phyloP scores from a whole-genome alignment of 495 filamentous ascomycete species.

The Podospora pseudoanserina region DNA sequence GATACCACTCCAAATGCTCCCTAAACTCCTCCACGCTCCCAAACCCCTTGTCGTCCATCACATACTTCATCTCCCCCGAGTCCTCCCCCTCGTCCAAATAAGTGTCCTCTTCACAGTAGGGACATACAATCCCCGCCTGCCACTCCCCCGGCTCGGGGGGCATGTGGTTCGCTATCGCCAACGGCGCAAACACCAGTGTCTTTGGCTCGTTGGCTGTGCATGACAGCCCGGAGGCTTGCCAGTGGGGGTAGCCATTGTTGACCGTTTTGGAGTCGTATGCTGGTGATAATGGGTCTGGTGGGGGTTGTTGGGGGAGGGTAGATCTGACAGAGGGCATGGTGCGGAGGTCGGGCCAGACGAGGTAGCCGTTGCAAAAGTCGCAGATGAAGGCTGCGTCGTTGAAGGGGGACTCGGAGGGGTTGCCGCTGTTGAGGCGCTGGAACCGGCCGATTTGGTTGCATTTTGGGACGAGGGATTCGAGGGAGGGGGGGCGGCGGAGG shows the following conservation, averaged over 20 bases:
- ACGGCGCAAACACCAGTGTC: constrained; percentile 44
- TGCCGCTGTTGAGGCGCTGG: constrained; percentile 33
- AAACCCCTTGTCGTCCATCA: constrained; percentile 43
- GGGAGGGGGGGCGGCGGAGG: constrained; percentile 8
- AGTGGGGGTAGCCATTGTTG: constrained; percentile 27
- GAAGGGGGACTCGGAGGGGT: constrained; percentile 7
- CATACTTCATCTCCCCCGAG: constrained; percentile 39
- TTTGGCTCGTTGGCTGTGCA: constrained; percentile 34
- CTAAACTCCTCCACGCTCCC: constrained; percentile 38
- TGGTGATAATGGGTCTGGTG: background rate
- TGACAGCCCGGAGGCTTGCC: constrained; percentile 28
- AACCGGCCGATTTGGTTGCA: constrained; percentile 43
- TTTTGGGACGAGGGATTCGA: constrained; percentile 36
- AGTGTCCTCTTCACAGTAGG: constrained; percentile 47
- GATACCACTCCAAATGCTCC: constrained; percentile 48
- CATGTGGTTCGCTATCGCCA: constrained; percentile 49
- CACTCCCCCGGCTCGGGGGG: constrained; percentile 41
- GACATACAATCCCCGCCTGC: constrained; percentile 42
- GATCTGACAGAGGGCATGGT: constrained; percentile 38
- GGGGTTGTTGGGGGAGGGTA: constrained; percentile 8
- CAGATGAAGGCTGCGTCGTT: constrained; percentile 46
- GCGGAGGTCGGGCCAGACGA: constrained; percentile 46
- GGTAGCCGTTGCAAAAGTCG: constrained; percentile 48
- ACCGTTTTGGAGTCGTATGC: background rate
- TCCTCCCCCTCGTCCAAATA: constrained; percentile 45